phyloP scores from a whole-genome alignment of 768 basidiomycete genomes.

The Galerina marginata region DNA sequence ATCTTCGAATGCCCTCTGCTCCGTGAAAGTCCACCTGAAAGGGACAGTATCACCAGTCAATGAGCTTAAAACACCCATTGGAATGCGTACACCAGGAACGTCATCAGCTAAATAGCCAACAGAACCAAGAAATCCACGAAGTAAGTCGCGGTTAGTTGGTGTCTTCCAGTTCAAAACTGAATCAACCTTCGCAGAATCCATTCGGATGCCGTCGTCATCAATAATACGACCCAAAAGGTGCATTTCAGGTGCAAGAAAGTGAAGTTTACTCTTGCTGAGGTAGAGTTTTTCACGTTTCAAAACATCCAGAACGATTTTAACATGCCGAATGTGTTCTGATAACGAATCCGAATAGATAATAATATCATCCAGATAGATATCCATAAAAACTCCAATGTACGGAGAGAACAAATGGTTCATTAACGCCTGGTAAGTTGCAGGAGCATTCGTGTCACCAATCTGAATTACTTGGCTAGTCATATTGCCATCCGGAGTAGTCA shows the following conservation, averaged over 20 bases:
- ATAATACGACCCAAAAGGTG: slow-evolving; percentile 32
- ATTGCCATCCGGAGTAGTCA: slow-evolving; percentile 47
- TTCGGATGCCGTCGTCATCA: slow-evolving; percentile 38
- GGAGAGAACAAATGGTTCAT: slow-evolving; percentile 46
- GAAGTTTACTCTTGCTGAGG: slow-evolving; percentile 36
- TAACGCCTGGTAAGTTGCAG: slow-evolving; percentile 46
- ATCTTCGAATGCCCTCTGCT: slow-evolving; percentile 36
- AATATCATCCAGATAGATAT: slow-evolving; percentile 39
- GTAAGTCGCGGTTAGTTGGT: slow-evolving; percentile 32
- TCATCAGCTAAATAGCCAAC: slow-evolving; percentile 35
- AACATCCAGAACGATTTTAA: slow-evolving; percentile 34
- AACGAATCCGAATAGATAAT: slow-evolving; percentile 44
- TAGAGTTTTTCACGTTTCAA: slow-evolving; percentile 38
- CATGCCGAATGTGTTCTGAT: slow-evolving; percentile 37
- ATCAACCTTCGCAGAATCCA: slow-evolving; percentile 49
- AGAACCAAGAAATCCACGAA: slow-evolving; percentile 34
- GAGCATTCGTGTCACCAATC: slow-evolving; percentile 36
- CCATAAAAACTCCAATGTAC: slow-evolving; percentile 42
- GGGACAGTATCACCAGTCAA: slow-evolving; percentile 24
- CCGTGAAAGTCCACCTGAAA: slow-evolving; percentile 27
- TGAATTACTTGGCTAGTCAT: slow-evolving; percentile 45
- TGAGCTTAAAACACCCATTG: slow-evolving; percentile 36
- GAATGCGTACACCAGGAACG: slow-evolving; percentile 32
- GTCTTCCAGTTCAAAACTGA: slow-evolving; percentile 34
- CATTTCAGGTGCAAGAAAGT: slow-evolving; percentile 32